Percentiles rank a stretch among this genome's conserved stretches.
These are phyloP conservation scores for Crucihimalaya himalaica DNA, from an alignment of 345 rosid species.

Conservation along the genomic window DNA sequence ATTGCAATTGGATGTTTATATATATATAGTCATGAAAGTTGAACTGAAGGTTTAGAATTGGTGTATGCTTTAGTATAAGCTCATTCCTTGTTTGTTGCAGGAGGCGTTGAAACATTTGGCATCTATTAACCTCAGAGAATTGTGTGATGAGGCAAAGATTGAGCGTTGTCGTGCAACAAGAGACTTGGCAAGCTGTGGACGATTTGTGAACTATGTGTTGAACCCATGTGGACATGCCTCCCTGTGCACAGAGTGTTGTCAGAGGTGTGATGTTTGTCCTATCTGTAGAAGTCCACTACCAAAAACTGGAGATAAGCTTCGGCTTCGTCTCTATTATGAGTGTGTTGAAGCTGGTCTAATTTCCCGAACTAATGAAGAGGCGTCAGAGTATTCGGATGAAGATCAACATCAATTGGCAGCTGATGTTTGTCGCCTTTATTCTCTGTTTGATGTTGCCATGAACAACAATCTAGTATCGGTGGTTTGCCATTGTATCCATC, in stretches of 20 bases:
- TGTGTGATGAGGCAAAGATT: constrained; percentile 80
- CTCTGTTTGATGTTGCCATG: constrained; percentile 87
- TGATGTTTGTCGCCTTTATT: constrained; percentile 83
- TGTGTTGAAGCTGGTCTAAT: constrained; percentile 87
- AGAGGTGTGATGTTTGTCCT: constrained; percentile 85
- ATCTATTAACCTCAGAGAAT: constrained; percentile 65
- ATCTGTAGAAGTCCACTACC: constrained; percentile 66
- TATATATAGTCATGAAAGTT: not conserved
- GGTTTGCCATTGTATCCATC: constrained; percentile 92
- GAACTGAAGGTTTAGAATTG: not conserved
- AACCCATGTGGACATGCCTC: constrained; percentile 92
- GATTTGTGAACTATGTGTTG: constrained; percentile 65
- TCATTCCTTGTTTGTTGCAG: constrained; percentile 44
- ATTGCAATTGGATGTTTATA: not conserved
- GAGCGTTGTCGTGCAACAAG: constrained; percentile 95
- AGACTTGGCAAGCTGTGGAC: constrained; percentile 87
- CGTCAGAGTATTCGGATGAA: constrained; percentile 60
- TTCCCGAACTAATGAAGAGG: constrained; percentile 54
- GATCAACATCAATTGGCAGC: constrained; percentile 58
- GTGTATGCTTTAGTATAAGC: not conserved
- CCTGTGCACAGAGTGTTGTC: constrained; percentile 80
- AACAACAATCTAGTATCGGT: constrained; percentile 81
- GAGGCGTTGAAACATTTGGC: constrained; percentile 88
- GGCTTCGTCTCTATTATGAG: constrained; percentile 74
- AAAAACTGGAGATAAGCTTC: constrained; percentile 46